Evolutionary conservation across 768 basidiomycete species (phyloP).

Genomic region (Mycena vulgaris): DNA sequence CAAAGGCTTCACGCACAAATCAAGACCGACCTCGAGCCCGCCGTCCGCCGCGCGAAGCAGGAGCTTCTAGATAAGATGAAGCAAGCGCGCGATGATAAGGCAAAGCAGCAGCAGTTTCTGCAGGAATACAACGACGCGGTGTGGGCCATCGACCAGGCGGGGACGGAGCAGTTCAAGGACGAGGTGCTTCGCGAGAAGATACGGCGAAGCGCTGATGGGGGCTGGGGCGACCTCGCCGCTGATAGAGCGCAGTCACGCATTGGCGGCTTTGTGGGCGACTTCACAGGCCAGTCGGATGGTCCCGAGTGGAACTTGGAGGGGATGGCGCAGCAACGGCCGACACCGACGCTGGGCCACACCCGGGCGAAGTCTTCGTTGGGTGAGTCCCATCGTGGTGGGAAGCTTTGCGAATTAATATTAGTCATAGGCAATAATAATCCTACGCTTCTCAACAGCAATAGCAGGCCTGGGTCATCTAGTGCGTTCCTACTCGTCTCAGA

Average conservation of each 20-base stretch:
- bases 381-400: constrained; percentile 3
- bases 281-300: background rate
- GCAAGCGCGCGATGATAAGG: constrained; percentile 31
- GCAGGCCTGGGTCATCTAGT: constrained; percentile 25
- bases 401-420: background rate
- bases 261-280: constrained; percentile 33
- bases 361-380: constrained; percentile 31
- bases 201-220: constrained; percentile 23
- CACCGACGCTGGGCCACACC: constrained; percentile 24
- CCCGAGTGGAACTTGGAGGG: constrained; percentile 30
- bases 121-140: constrained; percentile 37
- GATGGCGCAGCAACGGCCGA: constrained; percentile 23
- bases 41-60: constrained; percentile 27
- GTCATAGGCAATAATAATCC: constrained; percentile 28
- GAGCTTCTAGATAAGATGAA: constrained; percentile 36
- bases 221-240: constrained; percentile 22
- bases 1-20: constrained; percentile 33
- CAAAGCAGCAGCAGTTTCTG: constrained; percentile 25
- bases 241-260: constrained; percentile 36
- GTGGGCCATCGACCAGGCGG: constrained; percentile 25
- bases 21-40: constrained; percentile 34
- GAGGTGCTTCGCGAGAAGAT: constrained; percentile 32
- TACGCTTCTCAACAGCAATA: constrained; percentile 28
- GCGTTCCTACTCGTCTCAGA: background rate
- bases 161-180: constrained; percentile 27